phyloP scores from a whole-genome alignment of 306 rosid species.

The Vigna reflexopilosa region DNA sequence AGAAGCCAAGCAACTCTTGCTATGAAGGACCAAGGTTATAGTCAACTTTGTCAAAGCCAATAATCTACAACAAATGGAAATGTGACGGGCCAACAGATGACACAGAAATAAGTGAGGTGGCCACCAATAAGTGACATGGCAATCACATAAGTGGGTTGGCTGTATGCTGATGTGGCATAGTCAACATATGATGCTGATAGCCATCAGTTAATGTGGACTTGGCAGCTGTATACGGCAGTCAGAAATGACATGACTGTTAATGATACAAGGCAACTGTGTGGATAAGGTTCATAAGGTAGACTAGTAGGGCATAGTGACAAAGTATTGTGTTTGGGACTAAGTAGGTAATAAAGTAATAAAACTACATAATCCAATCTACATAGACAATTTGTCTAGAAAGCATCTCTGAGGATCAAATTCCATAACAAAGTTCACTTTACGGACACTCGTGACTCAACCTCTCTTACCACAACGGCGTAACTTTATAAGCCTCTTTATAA shows the following conservation, averaged over 20 bases:
- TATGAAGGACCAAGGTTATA: neutral
- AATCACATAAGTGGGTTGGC: neutral
- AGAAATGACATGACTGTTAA: neutral
- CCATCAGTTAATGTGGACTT: neutral
- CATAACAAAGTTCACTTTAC: conserved; percentile 1
- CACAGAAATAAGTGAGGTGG: neutral
- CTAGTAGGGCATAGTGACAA: neutral
- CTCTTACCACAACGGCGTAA: conserved; percentile 8
- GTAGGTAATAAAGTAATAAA: neutral
- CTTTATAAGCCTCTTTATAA: conserved; percentile 24
- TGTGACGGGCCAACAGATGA: neutral
- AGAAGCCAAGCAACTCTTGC: neutral
- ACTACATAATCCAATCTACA: neutral
- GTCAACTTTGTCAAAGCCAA: neutral
- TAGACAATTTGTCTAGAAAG: neutral
- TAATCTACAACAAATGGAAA: neutral
- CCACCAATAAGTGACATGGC: neutral
- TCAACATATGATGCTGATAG: neutral
- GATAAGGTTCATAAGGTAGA: neutral
- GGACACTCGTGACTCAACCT: neutral
- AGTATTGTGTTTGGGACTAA: neutral
- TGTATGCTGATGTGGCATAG: neutral
- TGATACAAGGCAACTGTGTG: neutral
- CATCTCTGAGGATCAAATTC: neutral
- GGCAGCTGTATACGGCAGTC: neutral